Base-by-base conservation (phyloP, 1,284 basidiomycete genomes). In the Peniophora sp. region DNA sequence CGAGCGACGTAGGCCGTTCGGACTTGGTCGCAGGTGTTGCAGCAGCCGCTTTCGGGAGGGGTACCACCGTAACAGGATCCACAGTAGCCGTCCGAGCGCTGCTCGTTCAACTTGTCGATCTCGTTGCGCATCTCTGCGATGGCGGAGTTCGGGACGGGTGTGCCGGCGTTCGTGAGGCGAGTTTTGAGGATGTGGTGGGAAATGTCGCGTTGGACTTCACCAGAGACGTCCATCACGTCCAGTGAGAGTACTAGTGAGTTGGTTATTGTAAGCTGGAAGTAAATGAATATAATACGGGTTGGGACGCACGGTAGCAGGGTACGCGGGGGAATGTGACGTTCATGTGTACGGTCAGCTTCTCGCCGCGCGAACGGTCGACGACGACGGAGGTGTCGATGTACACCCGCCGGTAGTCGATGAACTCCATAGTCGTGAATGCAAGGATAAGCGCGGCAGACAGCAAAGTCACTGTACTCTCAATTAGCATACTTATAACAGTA, bases 141-240 rank as follows among this genome's bases (percentile, higher is more conserved):
- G 52, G 78, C 70, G 20, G 77, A 71, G 52, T 74, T 75, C 14
- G 77, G 70, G n/a, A 96, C 74, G 12, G 71, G 65, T 9, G 65
- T 61, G 2, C 94, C 93, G 5, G 73, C 60, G 24, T 72, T 63
- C 54, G 82, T 78, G 23, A 98, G 69, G 17, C 97, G 83, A 6
- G 81, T 85, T 66, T 98, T 97, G 53, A 86, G 63, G 54, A 99
- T 79, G 63, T 94, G 93, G 68, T 98, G 96, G 11, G 89, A 79
- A 45, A 97, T 67, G 61, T 97, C 94, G 54, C 86, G 79, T 65
- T 97, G 93, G 44, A 89, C 84, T 72, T 98, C 96, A 24, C 97
- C 97, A 52, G 89, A 92, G 55, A 99, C 97, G 65, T 99, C 97
- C 90, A 97, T 97, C 50, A 99, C 84, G 67, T 99, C 97, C 50